These are phyloP conservation scores for Echinochloa phyllopogon DNA, from an alignment of 176 grass and related monocot species.

Conservation along the genomic window DNA sequence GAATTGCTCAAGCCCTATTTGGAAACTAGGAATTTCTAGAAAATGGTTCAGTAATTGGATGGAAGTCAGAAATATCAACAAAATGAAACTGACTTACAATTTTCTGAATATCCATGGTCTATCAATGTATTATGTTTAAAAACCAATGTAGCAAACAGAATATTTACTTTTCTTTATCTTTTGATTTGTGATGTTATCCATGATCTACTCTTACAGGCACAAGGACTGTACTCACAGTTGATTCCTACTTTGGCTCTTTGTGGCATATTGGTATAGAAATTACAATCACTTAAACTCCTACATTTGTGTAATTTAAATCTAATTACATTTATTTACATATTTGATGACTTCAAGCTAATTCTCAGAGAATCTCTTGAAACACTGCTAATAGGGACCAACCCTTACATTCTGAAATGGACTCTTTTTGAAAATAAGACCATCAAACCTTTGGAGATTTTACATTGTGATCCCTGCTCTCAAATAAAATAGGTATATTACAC, in stretches of 20 bases:
- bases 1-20: neutral
- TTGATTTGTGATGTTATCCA: conserved; percentile 25
- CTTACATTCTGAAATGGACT: neutral
- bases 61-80: conserved; percentile 19
- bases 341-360: neutral
- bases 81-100: conserved; percentile 29
- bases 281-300: neutral
- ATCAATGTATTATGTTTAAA: neutral
- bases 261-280: conserved; percentile 64
- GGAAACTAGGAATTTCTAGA: neutral
- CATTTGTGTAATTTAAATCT: neutral
- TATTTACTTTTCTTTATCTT: neutral
- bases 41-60: neutral
- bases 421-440: neutral
- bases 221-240: conserved; percentile 47
- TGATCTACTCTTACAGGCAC: conserved; percentile 56
- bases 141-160: neutral
- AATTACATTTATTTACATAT: neutral
- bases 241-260: conserved; percentile 67
- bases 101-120: neutral
- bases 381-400: neutral
- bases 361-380: neutral
- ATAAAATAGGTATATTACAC: conserved; percentile 68
- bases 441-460: conserved; percentile 11
- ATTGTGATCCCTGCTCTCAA: conserved; percentile 18